Base-by-base conservation (phyloP, 805 yeast genomes). In the Candida glaebosa region DNA sequence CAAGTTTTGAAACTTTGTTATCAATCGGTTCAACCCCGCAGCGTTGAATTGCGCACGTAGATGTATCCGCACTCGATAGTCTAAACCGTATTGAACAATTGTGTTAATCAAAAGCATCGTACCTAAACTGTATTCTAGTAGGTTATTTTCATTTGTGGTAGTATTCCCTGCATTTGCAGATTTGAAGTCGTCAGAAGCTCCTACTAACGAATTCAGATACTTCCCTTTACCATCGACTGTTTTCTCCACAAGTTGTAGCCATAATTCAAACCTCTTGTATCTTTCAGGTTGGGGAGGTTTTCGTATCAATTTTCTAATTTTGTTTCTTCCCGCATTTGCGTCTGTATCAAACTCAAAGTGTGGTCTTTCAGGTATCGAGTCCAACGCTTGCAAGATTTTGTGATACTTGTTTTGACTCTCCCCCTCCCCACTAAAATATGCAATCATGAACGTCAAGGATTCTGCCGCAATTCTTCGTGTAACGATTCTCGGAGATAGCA, bases 171-270 rank as follows among this genome's bases (percentile, higher is more conserved):
- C 53, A 44, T 57, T 58, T 5, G 63, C 62, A 9, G 74, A 60
- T 44, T 79, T 81, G 40, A 80, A 74, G 50, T 91, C 97, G 7
- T 84, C 93, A 44, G 87, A 82, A 0, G 96, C 96, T 2, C 97
- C 97, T 6, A 91, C 98, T 53, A 84, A 61, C 1, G 96, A 87
- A 8, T 96, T 96, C 75, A 86, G 73, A 47, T 67, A 68, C 52
- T 81, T 84, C 5, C 98, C 98, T 51, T 90, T 75, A 2, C 96
- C 96, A 42, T 81, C 87, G 34, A 88, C 53, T 0, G 90, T 82
- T 37, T 75, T 76, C 38, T 75, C 82, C 3, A 87, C 82, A 9
- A 79, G 65, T 37, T 67, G 63, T 34, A 87, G 55, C 96, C 96
- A 88, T 28, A 82, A 73, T 46, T 81, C 85, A 50, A 84, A 80